Conservation (phyloP, 305 asterid species). For the Rubia tinctorum region DNA sequence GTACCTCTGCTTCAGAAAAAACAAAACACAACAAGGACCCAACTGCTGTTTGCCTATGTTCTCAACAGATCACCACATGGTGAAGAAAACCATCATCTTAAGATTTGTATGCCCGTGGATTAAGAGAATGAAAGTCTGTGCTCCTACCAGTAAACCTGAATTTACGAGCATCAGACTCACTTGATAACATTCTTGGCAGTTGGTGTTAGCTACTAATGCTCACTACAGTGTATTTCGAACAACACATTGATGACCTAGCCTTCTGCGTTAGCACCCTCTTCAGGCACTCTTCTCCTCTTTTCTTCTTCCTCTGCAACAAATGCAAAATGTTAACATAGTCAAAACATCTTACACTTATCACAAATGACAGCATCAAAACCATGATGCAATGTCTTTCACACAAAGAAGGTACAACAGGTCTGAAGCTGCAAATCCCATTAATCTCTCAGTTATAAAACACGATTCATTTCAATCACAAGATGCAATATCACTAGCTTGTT, state of each 20-base stretch:
- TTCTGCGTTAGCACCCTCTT: constrained; percentile 4
- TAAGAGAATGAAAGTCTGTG: not conserved
- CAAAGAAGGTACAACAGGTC: not conserved
- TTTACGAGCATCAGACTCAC: not conserved
- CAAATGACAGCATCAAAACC: not conserved
- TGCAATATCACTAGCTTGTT: too few species aligned
- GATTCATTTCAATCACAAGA: not conserved
- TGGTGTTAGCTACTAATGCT: not conserved
- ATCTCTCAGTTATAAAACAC: too few species aligned
- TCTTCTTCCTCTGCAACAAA: constrained; percentile 16
- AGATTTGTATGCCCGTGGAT: too few species aligned
- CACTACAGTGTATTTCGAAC: not conserved
- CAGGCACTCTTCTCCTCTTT: constrained; percentile 11
- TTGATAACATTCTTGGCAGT: not conserved
- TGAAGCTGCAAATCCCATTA: too few species aligned
- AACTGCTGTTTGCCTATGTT: too few species aligned
- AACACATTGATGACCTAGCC: not conserved
- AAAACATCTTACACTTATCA: not conserved
- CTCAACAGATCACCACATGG: too few species aligned
- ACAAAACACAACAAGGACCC: too few species aligned
- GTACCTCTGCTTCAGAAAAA: too few species aligned
- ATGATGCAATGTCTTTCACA: not conserved
- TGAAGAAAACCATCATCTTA: too few species aligned
- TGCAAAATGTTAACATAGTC: not conserved
- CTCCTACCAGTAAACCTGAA: not conserved